Evolutionary conservation across 2,329 filamentous ascomycete species (phyloP).

Genomic region (Penicillium sp.): DNA sequence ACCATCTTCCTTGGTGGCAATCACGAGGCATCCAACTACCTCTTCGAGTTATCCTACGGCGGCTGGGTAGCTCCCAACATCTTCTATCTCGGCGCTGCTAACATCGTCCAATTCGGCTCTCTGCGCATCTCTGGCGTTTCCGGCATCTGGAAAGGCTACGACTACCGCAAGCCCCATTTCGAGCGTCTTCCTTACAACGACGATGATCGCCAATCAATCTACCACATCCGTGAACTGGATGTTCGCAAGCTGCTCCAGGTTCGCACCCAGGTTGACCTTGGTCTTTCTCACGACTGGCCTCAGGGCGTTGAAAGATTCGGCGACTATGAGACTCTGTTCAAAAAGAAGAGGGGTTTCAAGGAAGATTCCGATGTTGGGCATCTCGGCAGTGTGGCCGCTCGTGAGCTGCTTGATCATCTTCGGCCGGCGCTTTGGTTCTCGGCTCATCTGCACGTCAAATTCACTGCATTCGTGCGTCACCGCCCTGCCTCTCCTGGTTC

Average conservation of each 20-base stretch:
- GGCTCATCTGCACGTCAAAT: conserved; percentile 91
- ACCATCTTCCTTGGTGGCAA: conserved; percentile 94
- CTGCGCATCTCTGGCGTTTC: conserved; percentile 86
- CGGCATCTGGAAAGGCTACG: conserved; percentile 91
- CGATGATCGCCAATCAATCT: conserved; percentile 77
- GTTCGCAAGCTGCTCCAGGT: conserved; percentile 85
- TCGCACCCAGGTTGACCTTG: conserved; percentile 85
- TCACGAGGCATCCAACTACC: conserved; percentile 87
- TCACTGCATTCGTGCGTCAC: conserved; percentile 63
- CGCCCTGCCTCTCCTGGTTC: conserved; percentile 16
- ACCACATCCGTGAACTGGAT: conserved; percentile 87
- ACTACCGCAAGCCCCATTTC: conserved; percentile 80
- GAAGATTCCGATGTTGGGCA: conserved; percentile 73
- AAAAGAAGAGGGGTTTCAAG: conserved; percentile 72
- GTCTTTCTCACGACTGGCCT: conserved; percentile 96
- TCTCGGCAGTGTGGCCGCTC: conserved; percentile 78
- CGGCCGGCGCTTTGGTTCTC: conserved; percentile 89
- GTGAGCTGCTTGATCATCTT: conserved; percentile 76
- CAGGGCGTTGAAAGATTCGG: conserved; percentile 78
- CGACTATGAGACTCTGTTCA: conserved; percentile 68
- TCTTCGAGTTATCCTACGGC: conserved; percentile 92
- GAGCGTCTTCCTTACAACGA: conserved; percentile 83
- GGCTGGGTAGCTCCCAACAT: conserved; percentile 97
- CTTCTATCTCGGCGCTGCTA: conserved; percentile 93
- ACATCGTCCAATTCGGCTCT: conserved; percentile 79